phyloP scores from a whole-genome alignment of 106 monocot genomes.

The Allium fistulosum region DNA sequence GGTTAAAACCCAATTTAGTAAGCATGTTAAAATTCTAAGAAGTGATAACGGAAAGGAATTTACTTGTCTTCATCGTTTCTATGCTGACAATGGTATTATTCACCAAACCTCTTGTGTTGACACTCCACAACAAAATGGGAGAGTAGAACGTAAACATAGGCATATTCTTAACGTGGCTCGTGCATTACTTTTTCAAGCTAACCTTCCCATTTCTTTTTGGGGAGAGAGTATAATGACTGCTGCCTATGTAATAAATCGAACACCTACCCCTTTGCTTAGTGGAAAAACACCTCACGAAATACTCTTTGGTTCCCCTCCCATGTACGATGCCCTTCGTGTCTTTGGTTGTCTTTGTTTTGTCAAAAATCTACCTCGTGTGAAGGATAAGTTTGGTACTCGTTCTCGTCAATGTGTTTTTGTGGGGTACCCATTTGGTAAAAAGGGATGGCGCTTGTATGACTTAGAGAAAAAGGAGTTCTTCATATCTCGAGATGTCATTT shows the following conservation, averaged over 20 bases:
- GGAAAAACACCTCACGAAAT: background rate
- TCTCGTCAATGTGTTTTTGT: background rate
- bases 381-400: background rate
- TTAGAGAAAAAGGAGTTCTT: background rate
- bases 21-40: background rate
- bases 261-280: background rate
- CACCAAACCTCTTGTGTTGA: background rate
- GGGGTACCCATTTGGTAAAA: background rate
- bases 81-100: background rate
- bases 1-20: conserved; percentile 2
- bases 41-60: conserved; percentile 1
- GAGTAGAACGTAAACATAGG: background rate
- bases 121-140: background rate
- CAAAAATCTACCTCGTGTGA: background rate
- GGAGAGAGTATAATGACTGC: background rate
- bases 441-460: background rate
- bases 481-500: background rate
- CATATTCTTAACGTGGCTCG: background rate
- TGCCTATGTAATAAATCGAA: background rate
- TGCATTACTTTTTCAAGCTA: background rate
- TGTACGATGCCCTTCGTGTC: background rate
- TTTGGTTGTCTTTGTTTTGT: background rate
- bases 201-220: background rate
- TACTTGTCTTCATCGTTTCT: background rate
- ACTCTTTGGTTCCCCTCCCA: background rate